A percentile compares a stretch with the other conserved stretches of the same genome.
phyloP scores from a whole-genome alignment of 768 basidiomycete species.

The Trametes elegans region DNA sequence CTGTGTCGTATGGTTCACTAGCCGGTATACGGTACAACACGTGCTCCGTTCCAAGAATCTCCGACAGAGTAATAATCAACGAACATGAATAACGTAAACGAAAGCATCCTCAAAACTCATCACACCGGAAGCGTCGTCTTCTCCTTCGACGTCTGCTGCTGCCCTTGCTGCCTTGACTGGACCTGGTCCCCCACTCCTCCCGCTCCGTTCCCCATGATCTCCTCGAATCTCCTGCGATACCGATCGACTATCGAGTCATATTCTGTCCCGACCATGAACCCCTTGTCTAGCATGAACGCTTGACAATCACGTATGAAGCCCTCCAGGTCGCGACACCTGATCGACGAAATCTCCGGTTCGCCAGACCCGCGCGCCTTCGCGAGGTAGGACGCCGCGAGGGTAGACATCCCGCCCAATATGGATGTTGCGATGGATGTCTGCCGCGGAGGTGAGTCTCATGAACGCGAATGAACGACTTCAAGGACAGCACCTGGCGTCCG shows the following conservation, averaged over 20 bases:
- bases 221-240: slow-evolving; percentile 44
- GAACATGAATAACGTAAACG: too few species aligned
- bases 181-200: slow-evolving; percentile 17
- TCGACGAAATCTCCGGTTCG: slow-evolving; percentile 64
- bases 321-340: slow-evolving; percentile 58
- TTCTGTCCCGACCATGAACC: slow-evolving; percentile 36
- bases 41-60: too few species aligned
- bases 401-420: slow-evolving; percentile 57
- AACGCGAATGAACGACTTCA: background rate
- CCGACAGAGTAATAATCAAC: too few species aligned
- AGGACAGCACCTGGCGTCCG: slow-evolving; percentile 19
- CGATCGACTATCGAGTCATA: slow-evolving; percentile 29
- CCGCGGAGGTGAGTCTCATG: slow-evolving; percentile 29
- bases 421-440: slow-evolving; percentile 40
- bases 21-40: too few species aligned
- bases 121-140: slow-evolving; percentile 8
- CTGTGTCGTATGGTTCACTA: too few species aligned
- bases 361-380: slow-evolving; percentile 67
- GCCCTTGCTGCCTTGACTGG: slow-evolving; percentile 6
- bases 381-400: slow-evolving; percentile 68
- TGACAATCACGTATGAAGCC: slow-evolving; percentile 62
- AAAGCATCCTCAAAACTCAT: background rate
- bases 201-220: slow-evolving; percentile 41
- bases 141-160: slow-evolving; percentile 1
- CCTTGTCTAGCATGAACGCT: slow-evolving; percentile 59